These are phyloP conservation scores for Crithidia fasciculata DNA, from an alignment of 208 protist species.

Conservation along the genomic window DNA sequence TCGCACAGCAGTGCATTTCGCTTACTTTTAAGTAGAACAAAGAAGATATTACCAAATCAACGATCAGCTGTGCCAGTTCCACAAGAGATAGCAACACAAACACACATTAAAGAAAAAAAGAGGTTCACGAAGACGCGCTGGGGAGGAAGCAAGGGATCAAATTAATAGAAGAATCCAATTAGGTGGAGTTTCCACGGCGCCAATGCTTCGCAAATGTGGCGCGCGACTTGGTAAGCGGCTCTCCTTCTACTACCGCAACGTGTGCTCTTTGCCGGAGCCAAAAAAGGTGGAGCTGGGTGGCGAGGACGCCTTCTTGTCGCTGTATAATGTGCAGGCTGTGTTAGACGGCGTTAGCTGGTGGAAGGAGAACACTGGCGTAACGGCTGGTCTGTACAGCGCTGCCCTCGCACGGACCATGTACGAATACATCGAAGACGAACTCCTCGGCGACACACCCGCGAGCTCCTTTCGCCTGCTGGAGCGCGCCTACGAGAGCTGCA, in stretches of 20 bases:
- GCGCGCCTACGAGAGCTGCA: slow-evolving; percentile 53
- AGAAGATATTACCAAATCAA: no score
- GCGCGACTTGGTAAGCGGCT: slow-evolving; percentile 23
- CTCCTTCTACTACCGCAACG: slow-evolving; percentile 55
- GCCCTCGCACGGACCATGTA: slow-evolving; percentile 67
- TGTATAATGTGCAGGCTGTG: slow-evolving; percentile 53
- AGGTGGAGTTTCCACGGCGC: not conserved
- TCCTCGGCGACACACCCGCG: slow-evolving; percentile 52
- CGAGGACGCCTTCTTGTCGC: slow-evolving; percentile 75
- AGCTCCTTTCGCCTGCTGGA: slow-evolving; percentile 66
- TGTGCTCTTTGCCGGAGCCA: slow-evolving; percentile 37
- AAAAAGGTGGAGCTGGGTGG: slow-evolving; percentile 59
- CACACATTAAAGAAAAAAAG: no score
- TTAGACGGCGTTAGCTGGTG: slow-evolving; percentile 85
- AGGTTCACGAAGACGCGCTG: no score
- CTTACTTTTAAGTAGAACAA: no score
- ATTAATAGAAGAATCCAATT: no score
- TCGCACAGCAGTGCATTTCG: no score
- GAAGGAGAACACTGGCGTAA: slow-evolving; percentile 57
- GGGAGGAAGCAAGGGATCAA: no score
- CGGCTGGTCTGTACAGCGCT: slow-evolving; percentile 72
- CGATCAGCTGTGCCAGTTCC: no score
- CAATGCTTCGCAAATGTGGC: slow-evolving; percentile 23
- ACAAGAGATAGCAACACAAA: no score
- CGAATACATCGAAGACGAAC: slow-evolving; percentile 69